Conservation (phyloP, 2,329 filamentous ascomycete species). For the Myotisia sp. region DNA sequence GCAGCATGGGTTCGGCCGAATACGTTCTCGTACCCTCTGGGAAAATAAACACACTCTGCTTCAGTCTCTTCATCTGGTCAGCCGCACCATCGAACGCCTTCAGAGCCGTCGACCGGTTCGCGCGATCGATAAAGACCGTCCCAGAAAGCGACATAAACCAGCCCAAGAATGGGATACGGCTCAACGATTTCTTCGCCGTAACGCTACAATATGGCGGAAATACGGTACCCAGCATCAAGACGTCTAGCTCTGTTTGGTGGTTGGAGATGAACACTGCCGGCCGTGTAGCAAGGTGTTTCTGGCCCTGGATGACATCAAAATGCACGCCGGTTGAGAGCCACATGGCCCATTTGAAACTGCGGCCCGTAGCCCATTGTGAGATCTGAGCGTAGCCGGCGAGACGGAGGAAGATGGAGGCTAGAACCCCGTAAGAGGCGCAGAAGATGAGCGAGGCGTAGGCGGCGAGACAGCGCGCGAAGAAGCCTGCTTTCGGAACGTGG, state of each 20-base stretch:
- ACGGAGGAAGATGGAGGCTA: conserved; percentile 58
- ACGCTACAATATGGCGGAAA: conserved; percentile 88
- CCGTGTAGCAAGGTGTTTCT: conserved; percentile 49
- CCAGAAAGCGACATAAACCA: conserved; percentile 88
- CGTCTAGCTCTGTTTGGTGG: conserved; percentile 92
- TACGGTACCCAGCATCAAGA: conserved; percentile 74
- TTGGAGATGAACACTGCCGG: conserved; percentile 88
- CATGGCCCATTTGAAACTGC: conserved; percentile 71
- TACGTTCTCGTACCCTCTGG: conserved; percentile 85
- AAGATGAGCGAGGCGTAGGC: conserved; percentile 32
- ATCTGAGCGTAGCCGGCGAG: conserved; percentile 57
- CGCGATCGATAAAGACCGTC: conserved; percentile 88
- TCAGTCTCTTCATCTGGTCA: conserved; percentile 56
- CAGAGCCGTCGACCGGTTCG: conserved; percentile 66
- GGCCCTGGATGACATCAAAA: conserved; percentile 57
- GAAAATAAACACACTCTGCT: conserved; percentile 46
- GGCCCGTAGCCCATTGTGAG: conserved; percentile 71
- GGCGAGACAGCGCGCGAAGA: conserved; percentile 33
- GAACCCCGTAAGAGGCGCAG: conserved; percentile 57
- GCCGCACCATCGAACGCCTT: conserved; percentile 76
- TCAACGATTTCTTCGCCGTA: conserved; percentile 77
- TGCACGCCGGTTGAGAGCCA: conserved; percentile 57
- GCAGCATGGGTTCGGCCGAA: conserved; percentile 59
- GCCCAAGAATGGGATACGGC: conserved; percentile 67
- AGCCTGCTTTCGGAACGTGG: conserved; percentile 31